Conservation (phyloP, 2,329 filamentous ascomycete species). For the Lizonia empirigonia region DNA sequence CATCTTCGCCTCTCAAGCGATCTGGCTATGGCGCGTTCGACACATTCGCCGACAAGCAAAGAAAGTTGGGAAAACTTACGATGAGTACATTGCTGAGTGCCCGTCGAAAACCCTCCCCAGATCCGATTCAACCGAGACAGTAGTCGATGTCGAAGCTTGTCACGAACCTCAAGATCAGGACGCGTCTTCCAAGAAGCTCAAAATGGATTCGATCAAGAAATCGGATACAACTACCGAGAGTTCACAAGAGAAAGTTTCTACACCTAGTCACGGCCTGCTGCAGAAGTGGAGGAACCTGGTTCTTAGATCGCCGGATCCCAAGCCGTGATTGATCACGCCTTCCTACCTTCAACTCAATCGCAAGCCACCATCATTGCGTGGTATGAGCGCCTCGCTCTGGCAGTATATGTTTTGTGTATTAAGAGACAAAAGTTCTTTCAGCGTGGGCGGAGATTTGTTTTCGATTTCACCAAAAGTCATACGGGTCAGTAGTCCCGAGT, state of each 20-base stretch:
- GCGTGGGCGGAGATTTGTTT: slow-evolving; percentile 1
- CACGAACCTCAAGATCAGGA: not conserved
- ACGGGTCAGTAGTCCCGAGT: not conserved
- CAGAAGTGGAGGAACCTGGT: slow-evolving; percentile 11
- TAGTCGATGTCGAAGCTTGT: slow-evolving; percentile 36
- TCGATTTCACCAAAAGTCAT: not conserved
- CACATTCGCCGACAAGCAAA: slow-evolving; percentile 60
- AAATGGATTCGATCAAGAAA: not conserved
- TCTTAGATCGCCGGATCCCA: not conserved
- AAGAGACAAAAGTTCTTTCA: not conserved
- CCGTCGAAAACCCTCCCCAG: slow-evolving; percentile 31
- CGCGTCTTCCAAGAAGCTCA: not conserved
- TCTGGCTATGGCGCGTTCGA: slow-evolving; percentile 64
- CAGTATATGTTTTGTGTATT: not conserved
- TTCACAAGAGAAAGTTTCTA: not conserved
- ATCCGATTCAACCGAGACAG: slow-evolving; percentile 31
- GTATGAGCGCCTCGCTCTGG: not conserved
- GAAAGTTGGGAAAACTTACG: slow-evolving; percentile 59
- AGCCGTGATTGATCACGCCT: not conserved
- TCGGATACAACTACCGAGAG: not conserved
- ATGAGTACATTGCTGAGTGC: slow-evolving; percentile 53
- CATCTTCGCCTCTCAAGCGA: slow-evolving; percentile 64
- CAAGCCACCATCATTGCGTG: too few species aligned
- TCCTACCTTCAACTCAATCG: too few species aligned
- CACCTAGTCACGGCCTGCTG: not conserved